Conservation (phyloP, 1,139 yeast species). For the Zhuliangozyma blackwelliae region DNA sequence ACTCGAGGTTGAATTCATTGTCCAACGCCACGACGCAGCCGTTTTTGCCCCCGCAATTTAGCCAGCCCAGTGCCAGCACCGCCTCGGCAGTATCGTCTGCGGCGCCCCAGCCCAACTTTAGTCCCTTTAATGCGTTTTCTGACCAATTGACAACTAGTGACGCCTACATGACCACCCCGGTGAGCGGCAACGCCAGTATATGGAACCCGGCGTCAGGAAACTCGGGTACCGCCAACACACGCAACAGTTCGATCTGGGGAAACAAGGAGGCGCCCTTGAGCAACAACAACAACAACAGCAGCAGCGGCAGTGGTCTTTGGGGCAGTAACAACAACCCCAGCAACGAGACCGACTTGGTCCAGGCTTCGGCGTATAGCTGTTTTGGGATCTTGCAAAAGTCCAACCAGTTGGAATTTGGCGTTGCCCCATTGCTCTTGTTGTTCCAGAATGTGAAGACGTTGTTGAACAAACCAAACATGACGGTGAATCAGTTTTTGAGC, state of each 20-base stretch:
- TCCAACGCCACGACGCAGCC: conserved; percentile 4
- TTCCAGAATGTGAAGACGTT: conserved; percentile 30
- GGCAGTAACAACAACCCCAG: conserved; percentile 3
- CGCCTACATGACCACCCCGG: conserved; percentile 4
- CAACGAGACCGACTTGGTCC: conserved; percentile 9
- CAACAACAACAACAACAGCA: conserved; percentile 2
- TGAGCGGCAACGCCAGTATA: conserved; percentile 8
- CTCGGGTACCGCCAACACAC: conserved; percentile 1
- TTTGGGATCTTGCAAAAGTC: conserved; percentile 28
- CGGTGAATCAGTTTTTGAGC: conserved; percentile 41
- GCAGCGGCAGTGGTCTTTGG: conserved; percentile 10
- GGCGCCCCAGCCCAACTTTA: conserved; percentile 3
- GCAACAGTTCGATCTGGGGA: conserved; percentile 35
- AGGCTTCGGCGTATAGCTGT: conserved; percentile 27
- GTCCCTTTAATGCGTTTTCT: conserved; percentile 11
- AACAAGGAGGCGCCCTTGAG: conserved; percentile 7
- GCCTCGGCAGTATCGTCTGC: conserved; percentile 2
- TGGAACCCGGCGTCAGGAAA: conserved; percentile 18
- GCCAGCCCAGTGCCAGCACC: conserved; percentile 3
- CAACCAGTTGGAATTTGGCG: conserved; percentile 37
- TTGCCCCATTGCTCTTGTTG: conserved; percentile 31
- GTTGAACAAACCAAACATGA: conserved; percentile 23
- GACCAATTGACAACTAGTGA: conserved; percentile 9
- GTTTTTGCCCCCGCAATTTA: not conserved
- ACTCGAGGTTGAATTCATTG: conserved; percentile 11